Evolutionary conservation across 106 monocot species (phyloP), one percentile per base, ranked within the genome.

Genomic region (Cymbidium sinense): DNA sequence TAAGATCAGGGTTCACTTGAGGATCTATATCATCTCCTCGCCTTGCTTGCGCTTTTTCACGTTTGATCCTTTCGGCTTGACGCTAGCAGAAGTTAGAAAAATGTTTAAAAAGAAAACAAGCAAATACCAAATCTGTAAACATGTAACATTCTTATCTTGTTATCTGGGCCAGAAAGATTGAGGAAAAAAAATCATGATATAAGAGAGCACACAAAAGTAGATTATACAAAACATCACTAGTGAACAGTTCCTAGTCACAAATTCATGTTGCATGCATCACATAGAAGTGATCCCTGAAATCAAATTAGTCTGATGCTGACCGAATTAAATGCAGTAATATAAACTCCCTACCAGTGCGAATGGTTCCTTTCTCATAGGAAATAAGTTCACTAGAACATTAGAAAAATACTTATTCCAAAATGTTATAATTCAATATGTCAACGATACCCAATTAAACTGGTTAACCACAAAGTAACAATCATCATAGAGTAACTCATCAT

Each of bases 11-110:
- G 27, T 84, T 87, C 43, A 95, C 51, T 27, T 83, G 81, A 33
- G 99, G 99, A 75, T 99, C 90, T 75, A 87, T 70, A 76, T 99
- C 94, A 87, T 99, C 95, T 64, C 99, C 90, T 76, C 95, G 78
- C 77, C 79, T 92, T 83, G 90, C 84, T 67, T 99, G 94, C 23
- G 79, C 86, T 79, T 95, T 99, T 43, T 89, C 92, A 19, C 99
- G 90, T 81, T 88, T 95, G 55, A 87, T 89, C 85, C 99, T 94
- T 69, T 99, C 95, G 27, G 94, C 81, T 86, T 99, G 99, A 39
- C 99, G 90, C 99, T 99, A 82, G 17, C 76, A 82, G 33, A 88
- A 51, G 5, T n/a, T 52, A 54, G 33, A 27, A 20, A 70, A 72
- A 70, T 34, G 44, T 19, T 21, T 41, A n/a, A 30, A 41, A 19